Conservation (phyloP, 345 rosid genomes). For the Moricandia moricandioides region DNA sequence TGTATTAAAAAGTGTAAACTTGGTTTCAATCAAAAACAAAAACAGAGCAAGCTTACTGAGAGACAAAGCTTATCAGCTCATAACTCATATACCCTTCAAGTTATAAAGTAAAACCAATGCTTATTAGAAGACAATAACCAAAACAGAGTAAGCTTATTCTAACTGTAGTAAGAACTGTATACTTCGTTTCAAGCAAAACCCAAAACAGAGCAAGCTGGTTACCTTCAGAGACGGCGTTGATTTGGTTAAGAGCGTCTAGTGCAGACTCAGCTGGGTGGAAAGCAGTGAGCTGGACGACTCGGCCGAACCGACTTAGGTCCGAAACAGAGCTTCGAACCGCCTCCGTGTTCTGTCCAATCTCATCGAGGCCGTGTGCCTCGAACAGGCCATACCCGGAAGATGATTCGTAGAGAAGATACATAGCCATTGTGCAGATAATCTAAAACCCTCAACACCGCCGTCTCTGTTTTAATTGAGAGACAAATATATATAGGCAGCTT, state of each 20-base stretch:
- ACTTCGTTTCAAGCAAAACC: too few relatives aligned
- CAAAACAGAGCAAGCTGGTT: background rate
- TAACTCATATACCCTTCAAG: too few relatives aligned
- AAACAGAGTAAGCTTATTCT: too few relatives aligned
- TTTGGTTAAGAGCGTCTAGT: constrained; percentile 72
- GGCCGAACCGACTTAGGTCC: constrained; percentile 72
- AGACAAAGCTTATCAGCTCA: too few relatives aligned
- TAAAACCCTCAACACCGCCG: constrained; percentile 3
- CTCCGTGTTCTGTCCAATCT: constrained; percentile 79
- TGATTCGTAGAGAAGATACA: constrained; percentile 59
- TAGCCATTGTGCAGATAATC: constrained; percentile 44
- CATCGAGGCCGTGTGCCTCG: constrained; percentile 61
- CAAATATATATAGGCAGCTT: constrained; percentile 7
- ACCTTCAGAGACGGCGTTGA: constrained; percentile 89
- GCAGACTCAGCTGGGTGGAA: constrained; percentile 66
- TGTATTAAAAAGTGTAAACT: too few relatives aligned
- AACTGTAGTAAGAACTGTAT: too few relatives aligned
- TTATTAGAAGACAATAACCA: too few relatives aligned
- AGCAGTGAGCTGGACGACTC: constrained; percentile 71
- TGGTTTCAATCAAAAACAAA: too few relatives aligned
- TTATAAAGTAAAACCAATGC: too few relatives aligned
- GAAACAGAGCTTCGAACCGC: constrained; percentile 71
- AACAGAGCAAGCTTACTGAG: too few relatives aligned
- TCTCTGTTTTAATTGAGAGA: background rate
- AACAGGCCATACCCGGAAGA: constrained; percentile 69